A percentile compares a stretch with the other conserved stretches of the same genome.
Conservation (phyloP, 1,284 basidiomycete species). For the Cryptococcus sp. region DNA sequence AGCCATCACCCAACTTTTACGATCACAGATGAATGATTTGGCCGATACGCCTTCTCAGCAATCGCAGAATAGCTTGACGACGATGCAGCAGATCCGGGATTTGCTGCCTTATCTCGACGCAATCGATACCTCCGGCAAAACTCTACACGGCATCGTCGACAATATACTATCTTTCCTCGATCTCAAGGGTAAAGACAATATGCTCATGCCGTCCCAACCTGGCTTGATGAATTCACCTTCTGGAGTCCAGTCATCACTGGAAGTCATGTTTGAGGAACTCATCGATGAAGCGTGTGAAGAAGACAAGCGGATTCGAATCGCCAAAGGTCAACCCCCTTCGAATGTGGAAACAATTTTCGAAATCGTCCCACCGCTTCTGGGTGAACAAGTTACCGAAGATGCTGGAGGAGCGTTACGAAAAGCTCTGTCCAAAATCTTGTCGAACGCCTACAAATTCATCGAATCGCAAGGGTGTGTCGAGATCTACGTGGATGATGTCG, state of each 20-base stretch:
- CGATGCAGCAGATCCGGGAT: constrained; percentile 36
- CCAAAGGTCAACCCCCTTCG: constrained; percentile 23
- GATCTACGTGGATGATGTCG: constrained; percentile 38
- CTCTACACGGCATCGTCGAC: constrained; percentile 43
- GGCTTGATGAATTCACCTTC: constrained; percentile 10
- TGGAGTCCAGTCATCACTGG: constrained; percentile 23
- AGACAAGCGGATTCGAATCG: constrained; percentile 21
- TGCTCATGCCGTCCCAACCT: constrained; percentile 10
- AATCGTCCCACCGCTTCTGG: constrained; percentile 36
- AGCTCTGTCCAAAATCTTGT: constrained; percentile 36
- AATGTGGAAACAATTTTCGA: constrained; percentile 41
- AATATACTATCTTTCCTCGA: constrained; percentile 45
- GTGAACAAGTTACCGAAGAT: constrained; percentile 39
- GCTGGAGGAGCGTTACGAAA: constrained; percentile 30
- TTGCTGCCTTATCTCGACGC: constrained; percentile 40
- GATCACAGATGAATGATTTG: constrained; percentile 36
- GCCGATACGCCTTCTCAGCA: constrained; percentile 20
- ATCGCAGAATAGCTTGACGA: constrained; percentile 11
- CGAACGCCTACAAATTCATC: constrained; percentile 45
- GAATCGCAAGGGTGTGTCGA: constrained; percentile 39
- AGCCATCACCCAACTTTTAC: constrained; percentile 42
- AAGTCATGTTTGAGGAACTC: constrained; percentile 40
- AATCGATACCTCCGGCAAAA: constrained; percentile 44
- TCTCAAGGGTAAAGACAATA: constrained; percentile 33
- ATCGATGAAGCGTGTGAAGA: constrained; percentile 35